Conservation (phyloP, 805 yeast genomes). For the Priceomyces carsonii region DNA sequence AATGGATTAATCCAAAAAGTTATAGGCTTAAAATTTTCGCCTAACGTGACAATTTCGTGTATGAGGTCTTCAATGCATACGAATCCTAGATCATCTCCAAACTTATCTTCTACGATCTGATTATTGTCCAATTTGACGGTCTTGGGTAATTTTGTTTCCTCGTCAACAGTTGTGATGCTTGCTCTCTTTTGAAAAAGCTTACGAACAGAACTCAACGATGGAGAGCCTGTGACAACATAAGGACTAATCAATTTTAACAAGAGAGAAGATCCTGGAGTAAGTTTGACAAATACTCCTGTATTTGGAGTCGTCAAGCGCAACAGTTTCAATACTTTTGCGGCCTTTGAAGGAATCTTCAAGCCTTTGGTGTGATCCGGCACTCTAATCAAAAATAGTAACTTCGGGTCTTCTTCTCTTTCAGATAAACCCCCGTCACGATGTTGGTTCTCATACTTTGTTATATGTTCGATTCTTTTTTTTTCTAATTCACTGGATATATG, state of each 20-base stretch:
- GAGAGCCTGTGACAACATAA: conserved; percentile 70
- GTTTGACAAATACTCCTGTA: conserved; percentile 72
- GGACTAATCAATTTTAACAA: conserved; percentile 70
- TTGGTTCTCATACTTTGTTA: conserved; percentile 51
- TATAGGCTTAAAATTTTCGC: conserved; percentile 63
- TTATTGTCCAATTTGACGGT: conserved; percentile 67
- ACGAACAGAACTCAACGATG: conserved; percentile 72
- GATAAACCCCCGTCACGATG: conserved; percentile 44
- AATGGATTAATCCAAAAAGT: conserved; percentile 70
- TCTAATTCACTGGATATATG: conserved; percentile 68
- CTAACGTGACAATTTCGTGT: conserved; percentile 64
- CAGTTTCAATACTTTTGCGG: conserved; percentile 56
- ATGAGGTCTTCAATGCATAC: conserved; percentile 81
- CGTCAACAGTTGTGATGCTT: conserved; percentile 44
- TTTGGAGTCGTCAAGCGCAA: conserved; percentile 61
- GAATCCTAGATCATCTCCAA: conserved; percentile 59
- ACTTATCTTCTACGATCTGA: conserved; percentile 68
- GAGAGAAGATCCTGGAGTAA: conserved; percentile 59
- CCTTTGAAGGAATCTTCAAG: conserved; percentile 65
- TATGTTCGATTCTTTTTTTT: conserved; percentile 63
- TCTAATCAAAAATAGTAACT: conserved; percentile 66
- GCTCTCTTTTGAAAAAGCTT: conserved; percentile 78
- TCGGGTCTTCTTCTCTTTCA: conserved; percentile 30
- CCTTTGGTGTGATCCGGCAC: conserved; percentile 60
- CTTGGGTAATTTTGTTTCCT: conserved; percentile 21